Evolutionary conservation across 495 filamentous ascomycete species (phyloP).

Genomic region (Hyphodiscus hymeniophilus): DNA sequence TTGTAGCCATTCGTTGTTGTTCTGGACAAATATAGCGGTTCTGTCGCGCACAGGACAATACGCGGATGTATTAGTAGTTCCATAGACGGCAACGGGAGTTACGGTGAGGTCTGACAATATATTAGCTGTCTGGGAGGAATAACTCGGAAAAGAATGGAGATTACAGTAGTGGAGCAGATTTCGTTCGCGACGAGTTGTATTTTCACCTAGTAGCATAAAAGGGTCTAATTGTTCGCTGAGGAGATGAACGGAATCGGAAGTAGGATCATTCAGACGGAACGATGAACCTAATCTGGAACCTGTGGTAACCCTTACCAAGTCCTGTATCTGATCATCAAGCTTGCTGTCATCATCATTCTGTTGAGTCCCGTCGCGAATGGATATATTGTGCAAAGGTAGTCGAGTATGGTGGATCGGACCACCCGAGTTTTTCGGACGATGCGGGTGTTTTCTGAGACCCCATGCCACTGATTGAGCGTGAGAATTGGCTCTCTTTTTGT

Average conservation of each 20-base stretch:
- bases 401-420: neutral
- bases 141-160: neutral
- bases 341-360: neutral
- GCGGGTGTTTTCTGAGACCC: neutral
- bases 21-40: neutral
- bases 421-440: neutral
- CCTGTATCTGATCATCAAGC: neutral
- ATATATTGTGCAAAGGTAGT: neutral
- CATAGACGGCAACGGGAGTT: neutral
- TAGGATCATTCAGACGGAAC: neutral
- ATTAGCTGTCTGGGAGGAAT: neutral
- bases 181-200: neutral
- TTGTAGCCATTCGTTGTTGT: conserved; percentile 1
- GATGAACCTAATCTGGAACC: neutral
- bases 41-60: conserved; percentile 4
- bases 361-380: neutral
- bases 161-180: neutral
- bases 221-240: neutral
- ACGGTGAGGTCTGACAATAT: neutral
- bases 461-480: conserved; percentile 1
- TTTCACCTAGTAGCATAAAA: neutral
- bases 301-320: neutral
- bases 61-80: neutral
- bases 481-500: neutral
- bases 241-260: neutral